Base-by-base conservation (phyloP, 2,329 filamentous ascomycete species). In the Trichophyton mentagrophytes region DNA sequence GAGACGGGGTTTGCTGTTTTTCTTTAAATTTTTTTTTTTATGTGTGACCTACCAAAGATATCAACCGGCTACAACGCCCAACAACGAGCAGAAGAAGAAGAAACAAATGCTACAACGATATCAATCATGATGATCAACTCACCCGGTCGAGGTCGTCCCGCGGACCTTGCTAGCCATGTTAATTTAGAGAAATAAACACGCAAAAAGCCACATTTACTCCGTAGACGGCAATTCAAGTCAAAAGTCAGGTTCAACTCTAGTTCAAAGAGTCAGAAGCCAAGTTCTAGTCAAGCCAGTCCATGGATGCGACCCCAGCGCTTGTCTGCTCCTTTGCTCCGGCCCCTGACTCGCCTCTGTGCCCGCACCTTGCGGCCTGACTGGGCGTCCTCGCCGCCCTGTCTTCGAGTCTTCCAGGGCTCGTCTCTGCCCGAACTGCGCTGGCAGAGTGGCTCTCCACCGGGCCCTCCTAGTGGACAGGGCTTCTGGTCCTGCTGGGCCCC, bases 11-110 rank as follows among this genome's bases (percentile, higher is more conserved):
- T 53, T 61, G 62, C 60, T 49, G 46, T 59, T 60, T 62, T 47
- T 42, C 25, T 42, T 36, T 46, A 59, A 62, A 30, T 7, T 40
- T 59, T 33, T 22, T 22, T 22, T 22, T 22, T 22, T 22, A 2
- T 46, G 59, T 64, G 53, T 57, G 38, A 40, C 53, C n/a, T 61
- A 38, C 58, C 30, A 56, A 27, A 30, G 60, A 64, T 58, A 61
- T 64, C 60, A 55, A 57, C 61, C 62, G 55, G 59, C 58, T 59
- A 30, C 27, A 30, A 30, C 27, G 27, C 27, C 27, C 6, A 30
- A 6, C 27, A 30, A 30, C 27, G 8, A 30, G 27, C 27, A 46
- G n/a, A 20, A 46, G 42, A 20, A 46, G 42, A 46, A 17, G 7
- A 46, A 20, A 47, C 27, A 53, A 53, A 53, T 25, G 49, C 17